Percentiles rank a stretch among this genome's conserved stretches.
Evolutionary conservation across 805 yeast genomes (phyloP).

Genomic region (Ogataea neopini): DNA sequence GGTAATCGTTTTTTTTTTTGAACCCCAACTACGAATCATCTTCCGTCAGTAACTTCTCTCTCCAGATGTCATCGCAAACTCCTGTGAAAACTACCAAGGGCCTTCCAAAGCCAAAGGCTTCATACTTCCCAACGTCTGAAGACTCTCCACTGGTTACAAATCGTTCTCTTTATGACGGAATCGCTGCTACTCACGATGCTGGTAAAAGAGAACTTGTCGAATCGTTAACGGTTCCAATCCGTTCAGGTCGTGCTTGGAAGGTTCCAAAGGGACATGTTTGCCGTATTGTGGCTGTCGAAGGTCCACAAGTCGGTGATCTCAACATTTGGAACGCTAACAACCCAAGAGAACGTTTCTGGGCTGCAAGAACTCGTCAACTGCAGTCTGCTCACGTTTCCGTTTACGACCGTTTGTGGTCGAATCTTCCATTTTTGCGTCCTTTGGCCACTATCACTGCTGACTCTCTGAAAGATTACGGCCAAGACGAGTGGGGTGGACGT

Average conservation of each 20-base stretch:
- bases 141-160: slow-evolving; percentile 56
- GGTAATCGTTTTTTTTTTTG: not conserved
- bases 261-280: slow-evolving; percentile 63
- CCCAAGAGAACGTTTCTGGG: slow-evolving; percentile 69
- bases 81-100: slow-evolving; percentile 23
- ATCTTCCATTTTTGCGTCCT: slow-evolving; percentile 64
- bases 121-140: slow-evolving; percentile 53
- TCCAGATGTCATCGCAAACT: slow-evolving; percentile 15
- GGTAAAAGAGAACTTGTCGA: slow-evolving; percentile 46
- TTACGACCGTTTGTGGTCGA: slow-evolving; percentile 65
- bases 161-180: slow-evolving; percentile 44
- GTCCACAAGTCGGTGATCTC: slow-evolving; percentile 71
- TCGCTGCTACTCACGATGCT: slow-evolving; percentile 37
- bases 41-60: not conserved
- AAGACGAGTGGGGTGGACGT: slow-evolving; percentile 66
- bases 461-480: slow-evolving; percentile 53
- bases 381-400: slow-evolving; percentile 64
- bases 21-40: not conserved
- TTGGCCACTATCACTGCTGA: slow-evolving; percentile 64
- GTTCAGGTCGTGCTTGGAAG: slow-evolving; percentile 62
- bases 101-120: slow-evolving; percentile 49
- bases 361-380: slow-evolving; percentile 65
- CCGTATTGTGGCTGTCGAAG: slow-evolving; percentile 62
- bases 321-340: slow-evolving; percentile 63
- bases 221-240: slow-evolving; percentile 47